Evolutionary conservation across 805 yeast species (phyloP), one percentile per base, ranked within the genome.

Genomic region (Kuraishia hungarica): DNA sequence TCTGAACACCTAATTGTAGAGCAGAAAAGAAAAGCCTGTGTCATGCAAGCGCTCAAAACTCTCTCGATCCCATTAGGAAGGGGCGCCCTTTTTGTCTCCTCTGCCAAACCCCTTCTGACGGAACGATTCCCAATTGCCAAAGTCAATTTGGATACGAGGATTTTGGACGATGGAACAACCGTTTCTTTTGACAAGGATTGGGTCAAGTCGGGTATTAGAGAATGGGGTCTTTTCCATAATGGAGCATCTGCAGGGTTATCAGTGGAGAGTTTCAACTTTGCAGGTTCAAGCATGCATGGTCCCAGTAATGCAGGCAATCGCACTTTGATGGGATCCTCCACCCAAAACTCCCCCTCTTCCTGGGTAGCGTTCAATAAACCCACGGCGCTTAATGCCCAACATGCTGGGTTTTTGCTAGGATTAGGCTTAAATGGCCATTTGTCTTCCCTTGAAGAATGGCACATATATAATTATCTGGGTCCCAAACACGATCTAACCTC

Each of bases 331-430:
- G n/a, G n/a, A n/a, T n/a, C n/a, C n/a, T n/a, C n/a, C n/a, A n/a
- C n/a, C n/a, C n/a, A n/a, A n/a, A n/a, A n/a, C n/a, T 35, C 43
- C n/a, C 11, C 43, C 43, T 35, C 43, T 15, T 35, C 43, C 5
- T 93, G 98, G 98, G 87, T 93, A 43, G 86, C 87, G 0, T 90
- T 88, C 66, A 89, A 89, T 61, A 86, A 84, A 60, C 97, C 97
- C 0, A 77, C 79, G 0, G 77, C 72, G 3, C 67, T 87, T 35
- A 83, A 82, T 60, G 80, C 96, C 0, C 92, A 89, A 58, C 97
- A 92, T 72, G 97, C 97, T 22, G 99, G 99, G 0, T 91, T 94
- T 61, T 69, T 94, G n/a, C 70, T 90, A 20, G 99, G 97, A 0
- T 73, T 94, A 24, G 99, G 99, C 0, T 72, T 94, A 29, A 89